phyloP scores from a whole-genome alignment of 2,329 filamentous ascomycete genomes.

The Didymella sp. region DNA sequence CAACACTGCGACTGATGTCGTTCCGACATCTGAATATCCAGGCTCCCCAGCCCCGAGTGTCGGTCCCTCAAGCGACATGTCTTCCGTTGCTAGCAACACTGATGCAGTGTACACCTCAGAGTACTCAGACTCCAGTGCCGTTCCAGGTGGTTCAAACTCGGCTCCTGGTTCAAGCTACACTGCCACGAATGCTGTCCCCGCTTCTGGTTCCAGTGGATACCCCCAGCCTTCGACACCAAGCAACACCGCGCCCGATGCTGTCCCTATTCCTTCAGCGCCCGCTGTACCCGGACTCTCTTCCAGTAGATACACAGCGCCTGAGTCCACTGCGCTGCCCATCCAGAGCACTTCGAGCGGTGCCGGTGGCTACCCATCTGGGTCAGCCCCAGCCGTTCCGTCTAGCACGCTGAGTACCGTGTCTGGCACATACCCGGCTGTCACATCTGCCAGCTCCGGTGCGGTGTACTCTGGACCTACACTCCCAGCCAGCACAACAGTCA shows the following conservation, averaged over 20 bases:
- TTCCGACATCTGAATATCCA: slow-evolving; percentile 10
- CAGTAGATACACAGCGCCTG: neutral
- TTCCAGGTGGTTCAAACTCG: neutral
- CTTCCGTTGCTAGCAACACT: slow-evolving; percentile 3
- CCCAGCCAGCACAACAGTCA: slow-evolving; percentile 20
- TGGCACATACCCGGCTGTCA: slow-evolving; percentile 18
- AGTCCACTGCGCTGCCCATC: slow-evolving; percentile 9
- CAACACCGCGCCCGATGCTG: slow-evolving; percentile 13
- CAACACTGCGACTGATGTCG: slow-evolving; percentile 16
- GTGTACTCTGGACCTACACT: slow-evolving; percentile 15
- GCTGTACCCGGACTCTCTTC: neutral
- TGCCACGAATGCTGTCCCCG: slow-evolving; percentile 8
- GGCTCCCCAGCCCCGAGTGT: neutral
- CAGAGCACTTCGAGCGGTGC: slow-evolving; percentile 1
- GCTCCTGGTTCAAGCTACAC: neutral
- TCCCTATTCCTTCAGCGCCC: slow-evolving; percentile 4
- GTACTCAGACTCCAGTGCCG: neutral
- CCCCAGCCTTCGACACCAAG: too few relatives aligned
- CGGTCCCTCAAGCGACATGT: neutral
- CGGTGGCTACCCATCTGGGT: slow-evolving; percentile 1
- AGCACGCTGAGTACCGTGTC: slow-evolving; percentile 10
- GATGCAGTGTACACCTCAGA: slow-evolving; percentile 4
- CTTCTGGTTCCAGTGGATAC: neutral
- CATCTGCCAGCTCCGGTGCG: slow-evolving; percentile 22
- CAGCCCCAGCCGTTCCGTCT: slow-evolving; percentile 5